Conservation (phyloP, 768 basidiomycete genomes). For the Amanita polypyramis region DNA sequence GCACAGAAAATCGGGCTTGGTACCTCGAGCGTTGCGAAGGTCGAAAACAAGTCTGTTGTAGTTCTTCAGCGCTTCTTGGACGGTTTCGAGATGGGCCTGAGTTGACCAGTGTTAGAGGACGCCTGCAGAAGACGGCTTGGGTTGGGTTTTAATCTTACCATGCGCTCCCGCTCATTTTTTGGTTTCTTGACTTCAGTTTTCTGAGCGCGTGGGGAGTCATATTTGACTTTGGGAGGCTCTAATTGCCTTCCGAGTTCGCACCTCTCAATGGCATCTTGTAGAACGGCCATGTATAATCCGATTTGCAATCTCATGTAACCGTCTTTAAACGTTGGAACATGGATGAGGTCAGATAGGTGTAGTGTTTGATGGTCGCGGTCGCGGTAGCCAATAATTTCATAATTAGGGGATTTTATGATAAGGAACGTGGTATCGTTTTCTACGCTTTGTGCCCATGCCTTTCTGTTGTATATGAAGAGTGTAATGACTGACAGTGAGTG, state of each 20-base stretch:
- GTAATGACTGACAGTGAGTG: neutral
- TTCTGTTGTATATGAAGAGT: neutral
- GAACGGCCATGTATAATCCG: slow-evolving; percentile 1
- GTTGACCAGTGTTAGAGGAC: neutral
- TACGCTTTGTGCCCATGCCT: slow-evolving; percentile 9
- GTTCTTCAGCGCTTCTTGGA: neutral
- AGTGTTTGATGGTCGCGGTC: slow-evolving; percentile 7
- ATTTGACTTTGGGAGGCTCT: neutral
- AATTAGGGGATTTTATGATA: slow-evolving; percentile 2
- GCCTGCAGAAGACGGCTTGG: neutral
- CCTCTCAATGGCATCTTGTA: neutral
- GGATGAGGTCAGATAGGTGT: slow-evolving; percentile 6
- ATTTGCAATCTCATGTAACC: slow-evolving; percentile 4
- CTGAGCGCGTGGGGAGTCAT: neutral
- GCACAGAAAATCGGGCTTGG: neutral
- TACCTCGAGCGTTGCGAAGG: too few relatives aligned
- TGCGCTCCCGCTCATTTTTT: neutral
- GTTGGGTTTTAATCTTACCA: neutral
- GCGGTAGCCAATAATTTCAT: slow-evolving; percentile 7
- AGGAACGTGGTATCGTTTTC: slow-evolving; percentile 7
- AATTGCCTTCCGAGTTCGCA: neutral
- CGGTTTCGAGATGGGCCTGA: neutral
- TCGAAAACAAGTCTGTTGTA: too few relatives aligned
- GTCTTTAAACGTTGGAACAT: neutral
- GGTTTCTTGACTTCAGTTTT: neutral